Conservation (phyloP, 2,329 filamentous ascomycete species). For the Penicillium sclerotiorum region DNA sequence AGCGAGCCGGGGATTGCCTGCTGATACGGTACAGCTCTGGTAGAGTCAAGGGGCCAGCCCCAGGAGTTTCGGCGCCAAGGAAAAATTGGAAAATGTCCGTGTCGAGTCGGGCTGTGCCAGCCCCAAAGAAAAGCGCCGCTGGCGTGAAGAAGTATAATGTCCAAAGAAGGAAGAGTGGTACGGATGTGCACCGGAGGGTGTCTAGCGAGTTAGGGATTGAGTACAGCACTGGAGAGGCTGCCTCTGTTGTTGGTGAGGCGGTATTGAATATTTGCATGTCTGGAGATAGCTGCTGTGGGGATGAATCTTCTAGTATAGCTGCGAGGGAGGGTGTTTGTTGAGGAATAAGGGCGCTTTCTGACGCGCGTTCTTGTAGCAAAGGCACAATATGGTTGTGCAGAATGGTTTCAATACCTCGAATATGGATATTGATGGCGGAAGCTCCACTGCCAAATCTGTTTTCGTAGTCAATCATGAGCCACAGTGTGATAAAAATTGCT, state of each 20-base stretch:
- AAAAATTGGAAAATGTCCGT: constrained; percentile 28
- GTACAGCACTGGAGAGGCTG: not conserved
- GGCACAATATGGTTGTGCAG: constrained; percentile 30
- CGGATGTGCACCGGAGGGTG: constrained; percentile 24
- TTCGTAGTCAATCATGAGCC: constrained; percentile 34
- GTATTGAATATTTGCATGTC: not conserved
- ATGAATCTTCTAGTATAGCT: not conserved
- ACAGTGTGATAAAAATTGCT: constrained; percentile 32
- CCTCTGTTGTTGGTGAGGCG: not conserved
- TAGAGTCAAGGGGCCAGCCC: constrained; percentile 13
- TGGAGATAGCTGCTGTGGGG: not conserved
- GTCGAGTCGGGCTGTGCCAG: constrained; percentile 18
- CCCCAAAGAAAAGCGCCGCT: constrained; percentile 23
- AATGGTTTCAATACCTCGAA: constrained; percentile 25
- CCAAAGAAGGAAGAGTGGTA: constrained; percentile 32
- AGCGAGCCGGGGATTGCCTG: constrained; percentile 29
- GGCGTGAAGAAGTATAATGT: constrained; percentile 32
- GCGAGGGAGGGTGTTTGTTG: not conserved
- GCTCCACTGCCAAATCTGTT: constrained; percentile 28
- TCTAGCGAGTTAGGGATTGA: constrained; percentile 2
- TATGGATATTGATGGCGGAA: constrained; percentile 28
- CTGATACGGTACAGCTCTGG: constrained; percentile 28
- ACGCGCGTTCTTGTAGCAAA: constrained; percentile 14
- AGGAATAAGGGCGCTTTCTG: not conserved
- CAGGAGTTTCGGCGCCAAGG: constrained; percentile 16